A percentile compares a stretch with the other conserved stretches of the same genome.
These are phyloP conservation scores for Glarea lozoyensis DNA, from an alignment of 495 filamentous ascomycete genomes.

Conservation along the genomic window DNA sequence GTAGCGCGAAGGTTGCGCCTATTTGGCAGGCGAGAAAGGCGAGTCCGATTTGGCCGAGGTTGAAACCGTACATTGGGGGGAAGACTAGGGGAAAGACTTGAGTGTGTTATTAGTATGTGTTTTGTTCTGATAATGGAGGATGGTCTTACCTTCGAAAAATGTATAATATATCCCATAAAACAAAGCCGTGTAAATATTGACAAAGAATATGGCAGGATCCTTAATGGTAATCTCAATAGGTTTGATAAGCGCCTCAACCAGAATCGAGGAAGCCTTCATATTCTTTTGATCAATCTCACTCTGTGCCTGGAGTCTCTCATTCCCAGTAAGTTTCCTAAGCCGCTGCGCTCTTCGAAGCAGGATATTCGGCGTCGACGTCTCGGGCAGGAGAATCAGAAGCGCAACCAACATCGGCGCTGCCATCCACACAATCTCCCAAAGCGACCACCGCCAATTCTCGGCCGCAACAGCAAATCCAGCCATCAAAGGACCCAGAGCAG, in stretches of 20 bases:
- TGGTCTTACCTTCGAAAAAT: constrained; percentile 69
- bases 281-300: constrained; percentile 40
- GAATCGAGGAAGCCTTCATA: constrained; percentile 31
- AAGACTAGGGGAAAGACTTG: constrained; percentile 65
- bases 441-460: constrained; percentile 33
- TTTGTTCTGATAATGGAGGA: too few species aligned
- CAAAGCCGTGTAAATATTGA: constrained; percentile 48
- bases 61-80: constrained; percentile 48
- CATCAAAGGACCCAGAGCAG: constrained; percentile 35
- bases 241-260: constrained; percentile 46
- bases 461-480: constrained; percentile 29
- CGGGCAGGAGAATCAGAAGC: constrained; percentile 34
- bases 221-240: constrained; percentile 50
- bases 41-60: constrained; percentile 47
- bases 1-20: constrained; percentile 38
- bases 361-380: constrained; percentile 34
- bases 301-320: constrained; percentile 34
- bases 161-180: constrained; percentile 57
- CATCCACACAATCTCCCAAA: constrained; percentile 41
- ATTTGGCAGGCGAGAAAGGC: constrained; percentile 54
- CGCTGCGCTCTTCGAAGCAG: constrained; percentile 28
- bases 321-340: constrained; percentile 30
- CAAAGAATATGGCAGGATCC: constrained; percentile 52
- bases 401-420: constrained; percentile 31
- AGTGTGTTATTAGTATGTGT: constrained; percentile 52